Evolutionary conservation across 305 asterid species (phyloP).

Genomic region (Fraxinus baroniana): DNA sequence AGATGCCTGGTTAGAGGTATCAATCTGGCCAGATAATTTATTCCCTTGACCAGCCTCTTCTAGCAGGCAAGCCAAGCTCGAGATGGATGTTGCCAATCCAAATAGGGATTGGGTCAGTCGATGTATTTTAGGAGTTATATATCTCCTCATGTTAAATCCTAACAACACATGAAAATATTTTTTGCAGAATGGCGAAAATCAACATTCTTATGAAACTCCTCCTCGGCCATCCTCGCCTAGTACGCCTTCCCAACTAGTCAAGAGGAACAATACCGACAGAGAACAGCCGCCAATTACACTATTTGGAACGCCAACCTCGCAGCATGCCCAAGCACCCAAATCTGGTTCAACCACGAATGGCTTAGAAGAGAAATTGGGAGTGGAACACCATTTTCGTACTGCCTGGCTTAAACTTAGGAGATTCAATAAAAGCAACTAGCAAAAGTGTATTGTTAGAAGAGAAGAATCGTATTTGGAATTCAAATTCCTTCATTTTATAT

Average conservation of each 20-base stretch:
- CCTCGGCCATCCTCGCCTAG: slow-evolving; percentile 27
- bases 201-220: slow-evolving; percentile 7
- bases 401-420: slow-evolving; percentile 2
- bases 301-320: not conserved
- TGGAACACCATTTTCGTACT: not conserved
- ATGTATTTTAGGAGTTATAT: not conserved
- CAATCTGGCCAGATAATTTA: not conserved
- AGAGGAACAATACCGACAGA: not conserved
- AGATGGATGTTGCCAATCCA: not conserved
- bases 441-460: not conserved
- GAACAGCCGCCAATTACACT: not conserved
- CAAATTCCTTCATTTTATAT: not conserved
- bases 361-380: not conserved
- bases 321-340: not conserved
- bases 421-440: not conserved
- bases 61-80: not conserved
- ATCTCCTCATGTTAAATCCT: not conserved
- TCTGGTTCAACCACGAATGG: not conserved
- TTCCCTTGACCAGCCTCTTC: not conserved
- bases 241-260: slow-evolving; percentile 30
- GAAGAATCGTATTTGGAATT: not conserved
- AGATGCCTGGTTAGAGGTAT: not conserved
- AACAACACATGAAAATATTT: not conserved
- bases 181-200: slow-evolving; percentile 24
- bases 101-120: not conserved